Evolutionary conservation across 2,329 filamentous ascomycete genomes (phyloP), one percentile per base, ranked within the genome.

Genomic region (Fusarium nodosum): DNA sequence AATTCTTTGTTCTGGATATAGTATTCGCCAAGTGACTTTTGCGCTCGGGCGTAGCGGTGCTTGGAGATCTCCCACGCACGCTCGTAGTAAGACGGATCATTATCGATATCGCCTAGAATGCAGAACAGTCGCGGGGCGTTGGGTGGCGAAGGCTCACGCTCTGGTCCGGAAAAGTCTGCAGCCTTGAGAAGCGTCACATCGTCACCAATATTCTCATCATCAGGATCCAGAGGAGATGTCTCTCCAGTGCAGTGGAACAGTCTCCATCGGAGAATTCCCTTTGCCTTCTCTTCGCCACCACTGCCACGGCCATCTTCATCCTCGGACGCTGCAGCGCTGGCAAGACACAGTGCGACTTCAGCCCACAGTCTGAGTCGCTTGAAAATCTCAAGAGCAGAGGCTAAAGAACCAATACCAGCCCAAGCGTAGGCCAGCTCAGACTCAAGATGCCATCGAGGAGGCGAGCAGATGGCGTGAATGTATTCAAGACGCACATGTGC

Each of bases 321-420:
- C 0, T 90, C 92, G 0, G 88, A 85, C 53, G 80, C 83, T 22
- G 81, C 87, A 46, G 78, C 84, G 76, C 81, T 85, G 15, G 93
- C 94, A 74, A 93, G 91, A 78, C 96, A 99, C 3, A 99, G 85
- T 0, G 96, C 95, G 7, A 94, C 93, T 80, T 99, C 96, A 2
- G 96, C 93, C 94, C 96, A 98, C 78, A 98, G 90, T 59, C 94
- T 90, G 20, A 99, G 82, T 5, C 96, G 88, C 80, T 97, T 94
- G 80, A 98, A 99, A 64, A 99, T 98, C 64, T 97, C 96, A 2
- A 99, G 86, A 0, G 96, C 96, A 1, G 94, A 97, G 5, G 93
- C 86, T 3, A 99, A 82, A 41, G 94, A 97, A 12, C 96, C 96
- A 4, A 97, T 87, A 48, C 89, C 87, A 1, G 94, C 92, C 96